Base-by-base conservation (phyloP, 2,329 filamentous ascomycete species). In the Aspergillus flavus region DNA sequence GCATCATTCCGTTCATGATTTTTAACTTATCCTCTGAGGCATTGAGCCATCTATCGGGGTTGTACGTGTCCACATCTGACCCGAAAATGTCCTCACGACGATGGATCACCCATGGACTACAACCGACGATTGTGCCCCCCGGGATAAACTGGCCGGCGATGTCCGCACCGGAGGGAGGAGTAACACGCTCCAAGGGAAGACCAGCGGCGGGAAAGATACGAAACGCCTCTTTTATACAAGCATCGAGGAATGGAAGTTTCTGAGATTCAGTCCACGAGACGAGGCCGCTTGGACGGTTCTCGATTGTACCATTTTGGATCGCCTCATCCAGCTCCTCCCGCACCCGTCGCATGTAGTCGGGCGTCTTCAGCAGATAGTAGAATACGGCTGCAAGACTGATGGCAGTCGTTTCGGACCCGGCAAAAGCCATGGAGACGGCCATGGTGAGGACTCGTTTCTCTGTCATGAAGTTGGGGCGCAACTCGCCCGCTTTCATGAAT, bases 351-450 rank as follows among this genome's bases (percentile, higher is more conserved):
- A 71, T 53, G 43, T 66, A 67, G 16, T 59, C 43, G 0, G 88
- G 88, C 69, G 88, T 86, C 71, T 88, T 89, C 41, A 93, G 82
- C 4, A 94, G 78, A 75, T 88, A 89, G 77, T 94, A 94, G 71
- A 94, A 91, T 0, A 93, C 85, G 7, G 88, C 84, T 6, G 86
- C 86, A 0, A 94, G 82, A 7, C 86, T 87, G 72, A 94, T 94
- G 45, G 90, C 91, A 0, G 91, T 94, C 0, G 91, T 94, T 76
- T 95, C 92, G 2, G 87, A 90, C 4, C 91, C 91, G 0, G 92
- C 92, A 91, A 86, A 71, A 12, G 69, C 69, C 65, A 74, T 73
- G 26, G 73, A 72, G 3, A 69, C 67, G 16, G 71, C 68, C 72
- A 73, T 75, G 10, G 72, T 72, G 14, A 73, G 68, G 26, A 76